Percentiles rank a stretch among this genome's conserved stretches.
These are phyloP conservation scores for Rhynchospora breviuscula DNA, from an alignment of 176 grass and related monocot genomes.

Conservation along the genomic window DNA sequence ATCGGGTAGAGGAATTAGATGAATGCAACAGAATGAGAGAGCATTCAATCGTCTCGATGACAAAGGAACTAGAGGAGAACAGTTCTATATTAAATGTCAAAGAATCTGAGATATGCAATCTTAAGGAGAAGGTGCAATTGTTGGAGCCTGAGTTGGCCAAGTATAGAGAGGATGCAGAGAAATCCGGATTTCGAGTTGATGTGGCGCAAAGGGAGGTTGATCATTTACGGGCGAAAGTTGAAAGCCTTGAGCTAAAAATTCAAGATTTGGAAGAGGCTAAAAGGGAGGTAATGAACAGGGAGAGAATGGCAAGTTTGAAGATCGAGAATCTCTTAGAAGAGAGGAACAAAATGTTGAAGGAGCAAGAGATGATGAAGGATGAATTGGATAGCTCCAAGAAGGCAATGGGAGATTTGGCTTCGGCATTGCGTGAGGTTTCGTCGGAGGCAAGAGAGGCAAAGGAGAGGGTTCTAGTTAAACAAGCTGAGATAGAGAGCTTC, in stretches of 20 bases:
- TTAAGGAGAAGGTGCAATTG: constrained; percentile 20
- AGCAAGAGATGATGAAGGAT: constrained; percentile 37
- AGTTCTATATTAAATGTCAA: constrained; percentile 33
- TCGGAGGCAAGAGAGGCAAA: constrained; percentile 61
- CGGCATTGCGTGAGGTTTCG: constrained; percentile 49
- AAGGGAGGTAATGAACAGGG: constrained; percentile 6
- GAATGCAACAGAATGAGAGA: constrained; percentile 34
- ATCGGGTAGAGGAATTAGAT: constrained; percentile 23
- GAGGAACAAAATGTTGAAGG: constrained; percentile 37
- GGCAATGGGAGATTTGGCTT: constrained; percentile 46
- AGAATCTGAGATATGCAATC: constrained; percentile 34
- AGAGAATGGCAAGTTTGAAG: constrained; percentile 36
- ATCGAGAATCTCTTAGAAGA: constrained; percentile 27
- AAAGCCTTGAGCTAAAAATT: constrained; percentile 34
- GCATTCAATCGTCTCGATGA: constrained; percentile 30
- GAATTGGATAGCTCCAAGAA: constrained; percentile 62
- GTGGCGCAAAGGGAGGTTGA: background rate
- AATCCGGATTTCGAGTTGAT: constrained; percentile 33
- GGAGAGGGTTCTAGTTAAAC: constrained; percentile 44
- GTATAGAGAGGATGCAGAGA: constrained; percentile 35
- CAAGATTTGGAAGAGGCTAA: constrained; percentile 30
- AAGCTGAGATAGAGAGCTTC: constrained; percentile 43
- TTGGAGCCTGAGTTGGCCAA: constrained; percentile 37
- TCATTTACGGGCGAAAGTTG: constrained; percentile 25
- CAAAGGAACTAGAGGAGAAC: constrained; percentile 38